Percentiles rank a stretch among this genome's conserved stretches.
Evolutionary conservation across 306 rosid genomes (phyloP).

Genomic region (Prunus davidiana): DNA sequence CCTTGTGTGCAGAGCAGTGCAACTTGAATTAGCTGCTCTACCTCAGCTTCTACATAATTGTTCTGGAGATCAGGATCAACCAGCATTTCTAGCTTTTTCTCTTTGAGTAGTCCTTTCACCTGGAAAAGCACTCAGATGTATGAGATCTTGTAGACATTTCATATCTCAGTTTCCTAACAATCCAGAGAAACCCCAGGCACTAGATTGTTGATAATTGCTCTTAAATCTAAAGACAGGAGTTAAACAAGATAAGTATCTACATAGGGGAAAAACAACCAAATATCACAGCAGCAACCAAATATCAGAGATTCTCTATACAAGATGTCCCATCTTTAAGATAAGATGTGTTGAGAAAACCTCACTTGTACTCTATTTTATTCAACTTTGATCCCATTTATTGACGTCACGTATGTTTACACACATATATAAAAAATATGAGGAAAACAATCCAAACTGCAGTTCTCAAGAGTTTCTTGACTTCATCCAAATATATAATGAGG

Average conservation of each 20-base stretch:
- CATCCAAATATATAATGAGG: neutral
- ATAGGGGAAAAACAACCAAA: neutral
- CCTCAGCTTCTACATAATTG: conserved; percentile 84
- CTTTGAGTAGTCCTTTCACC: conserved; percentile 94
- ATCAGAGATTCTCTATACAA: too few species aligned
- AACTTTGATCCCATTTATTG: too few species aligned
- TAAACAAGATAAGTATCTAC: neutral
- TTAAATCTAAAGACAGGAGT: neutral
- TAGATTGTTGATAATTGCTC: neutral
- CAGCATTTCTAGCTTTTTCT: conserved; percentile 86
- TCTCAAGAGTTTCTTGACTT: neutral
- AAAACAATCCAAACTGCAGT: neutral
- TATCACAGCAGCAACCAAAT: neutral
- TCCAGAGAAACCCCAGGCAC: neutral
- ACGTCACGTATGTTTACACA: too few species aligned
- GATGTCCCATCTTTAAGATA: too few species aligned
- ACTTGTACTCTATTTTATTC: too few species aligned
- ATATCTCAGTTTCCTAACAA: neutral
- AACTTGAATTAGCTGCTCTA: conserved; percentile 94
- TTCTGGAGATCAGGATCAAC: conserved; percentile 94
- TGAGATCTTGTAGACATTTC: conserved; percentile 15
- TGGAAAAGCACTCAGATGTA: conserved; percentile 29
- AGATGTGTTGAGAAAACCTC: too few species aligned
- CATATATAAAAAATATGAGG: too few species aligned
- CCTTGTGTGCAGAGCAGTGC: conserved; percentile 98